These are phyloP conservation scores for Peronosclerospora sorghi DNA, from an alignment of 352 stramenopile genomes.

Conservation along the genomic window DNA sequence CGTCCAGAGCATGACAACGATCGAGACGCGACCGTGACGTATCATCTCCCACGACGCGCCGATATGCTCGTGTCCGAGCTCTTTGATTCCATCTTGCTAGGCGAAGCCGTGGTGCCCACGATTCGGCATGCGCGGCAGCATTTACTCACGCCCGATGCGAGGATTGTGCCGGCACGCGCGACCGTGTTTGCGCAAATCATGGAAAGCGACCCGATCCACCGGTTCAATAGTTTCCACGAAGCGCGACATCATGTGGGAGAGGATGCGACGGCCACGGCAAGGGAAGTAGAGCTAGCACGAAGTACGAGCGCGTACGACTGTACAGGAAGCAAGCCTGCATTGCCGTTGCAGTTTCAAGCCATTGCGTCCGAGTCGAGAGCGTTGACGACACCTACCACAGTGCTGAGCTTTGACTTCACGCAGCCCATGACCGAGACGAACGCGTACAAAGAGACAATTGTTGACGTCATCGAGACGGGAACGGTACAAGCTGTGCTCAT, in stretches of 20 bases:
- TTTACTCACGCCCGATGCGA: conserved; percentile 39
- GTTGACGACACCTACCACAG: conserved; percentile 29
- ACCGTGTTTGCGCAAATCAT: conserved; percentile 64
- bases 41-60: conserved; percentile 49
- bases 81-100: conserved; percentile 86
- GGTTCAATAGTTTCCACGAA: conserved; percentile 49
- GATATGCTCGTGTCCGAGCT: conserved; percentile 91
- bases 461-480: conserved; percentile 25
- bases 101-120: conserved; percentile 81
- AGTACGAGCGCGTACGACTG: conserved; percentile 48
- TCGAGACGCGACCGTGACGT: conserved; percentile 6
- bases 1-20: conserved; percentile 2
- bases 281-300: conserved; percentile 30
- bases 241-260: conserved; percentile 14
- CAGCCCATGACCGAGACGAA: conserved; percentile 14
- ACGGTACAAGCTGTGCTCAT: conserved; percentile 60
- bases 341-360: conserved; percentile 54
- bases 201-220: conserved; percentile 50
- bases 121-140: conserved; percentile 66
- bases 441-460: conserved; percentile 27
- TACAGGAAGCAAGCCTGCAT: conserved; percentile 43
- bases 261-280: not conserved
- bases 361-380: conserved; percentile 25
- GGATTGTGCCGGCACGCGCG: conserved; percentile 58
- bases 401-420: conserved; percentile 64